Base-by-base conservation (phyloP, 2,329 filamentous ascomycete genomes). In the Calonectria montana region DNA sequence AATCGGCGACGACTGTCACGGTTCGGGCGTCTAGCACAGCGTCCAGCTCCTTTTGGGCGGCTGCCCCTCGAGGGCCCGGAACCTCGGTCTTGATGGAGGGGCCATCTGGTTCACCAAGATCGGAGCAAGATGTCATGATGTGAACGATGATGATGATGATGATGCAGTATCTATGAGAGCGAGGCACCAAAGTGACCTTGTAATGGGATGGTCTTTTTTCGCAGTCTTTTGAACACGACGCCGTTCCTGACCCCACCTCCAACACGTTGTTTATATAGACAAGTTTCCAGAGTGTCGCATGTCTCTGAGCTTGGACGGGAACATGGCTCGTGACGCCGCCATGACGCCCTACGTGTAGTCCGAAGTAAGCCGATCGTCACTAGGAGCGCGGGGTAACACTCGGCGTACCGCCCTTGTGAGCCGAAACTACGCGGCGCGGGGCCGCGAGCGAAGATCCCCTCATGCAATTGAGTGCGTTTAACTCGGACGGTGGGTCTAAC, bases 11-110 rank as follows among this genome's bases (percentile, higher is more conserved):
- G 15, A 67, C 25, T 10, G 55, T 67, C 18, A 67, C 65, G 10
- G 50, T 59, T 21, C 65, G 65, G 31, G 65, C 50, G 29, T 67
- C 65, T 18, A 67, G 31, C 37, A 67, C 65, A 7, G 9, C 29
- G 10, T 67, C 50, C 16, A 67, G 41, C 39, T 67, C 55, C 23
- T 27, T 21, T n/a, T 67, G 65, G 4, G 65, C 41, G n/a, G 65
- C 65, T 15, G 35, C n/a, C 3, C 65, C 65, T n/a, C 37, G 39
- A 48, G 65, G 53, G 13, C 65, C 65, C 10, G 65, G 65, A 15
- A 67, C 65, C 21, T 67, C 65, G 0, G 65, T 47, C 65, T 67
- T 59, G 65, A 67, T 67, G 21, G 65, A 59, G 21, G 65, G 65
- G 21, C 65, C 65, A 37, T 59, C 29, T 47, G 65, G 65, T 41